Base-by-base conservation (phyloP, 2,329 filamentous ascomycete species). In the Exophiala sp. region DNA sequence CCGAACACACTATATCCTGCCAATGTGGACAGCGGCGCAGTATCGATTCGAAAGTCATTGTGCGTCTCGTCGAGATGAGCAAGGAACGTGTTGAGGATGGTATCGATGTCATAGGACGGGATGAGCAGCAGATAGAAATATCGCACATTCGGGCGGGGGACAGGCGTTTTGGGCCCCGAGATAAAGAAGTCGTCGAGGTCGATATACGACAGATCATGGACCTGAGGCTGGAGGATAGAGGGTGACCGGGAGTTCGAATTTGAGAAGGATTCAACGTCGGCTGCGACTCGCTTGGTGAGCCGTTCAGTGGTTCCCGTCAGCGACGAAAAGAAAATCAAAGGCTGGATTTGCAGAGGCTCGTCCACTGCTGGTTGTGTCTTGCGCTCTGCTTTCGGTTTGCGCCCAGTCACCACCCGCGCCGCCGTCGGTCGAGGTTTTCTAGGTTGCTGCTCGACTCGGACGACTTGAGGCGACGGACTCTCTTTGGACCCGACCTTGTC, bases 151-250 rank as follows among this genome's bases (percentile, higher is more conserved):
- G 48, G 11, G 22, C 6, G 29, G 3, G 50, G 22, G 5, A 14
- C 40, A 19, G 44, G 43, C 2, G 46, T 42, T 32, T 57, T 56
- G 0, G 90, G 88, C 1, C 82, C 79, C 2, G 77, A 79, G 50
- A 95, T 81, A 64, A 97, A 97, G 68, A 85, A 95, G 63, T 96
- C 89, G 62, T 98, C 91, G 61, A 91, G 87, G 61, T 97, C 91
- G 46, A 94, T 78, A 54, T 95, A 83, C 2, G 90, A 83, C 21
- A 97, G 71, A 62, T 97, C 88, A 50, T 86, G 73, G 9, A 88
- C 68, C 62, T 85, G 74, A 1, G 88, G 82, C 30, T 78, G 70
- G 1, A 79, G 66, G 13, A 80, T 38, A 55, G 41, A 14, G 22
- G n/a, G n/a, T n/a, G n/a, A n/a, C n/a, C n/a, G n/a, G n/a, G 23